These are phyloP conservation scores for Peronosclerospora sorghi DNA, from an alignment of 352 stramenopile species.

Conservation along the genomic window DNA sequence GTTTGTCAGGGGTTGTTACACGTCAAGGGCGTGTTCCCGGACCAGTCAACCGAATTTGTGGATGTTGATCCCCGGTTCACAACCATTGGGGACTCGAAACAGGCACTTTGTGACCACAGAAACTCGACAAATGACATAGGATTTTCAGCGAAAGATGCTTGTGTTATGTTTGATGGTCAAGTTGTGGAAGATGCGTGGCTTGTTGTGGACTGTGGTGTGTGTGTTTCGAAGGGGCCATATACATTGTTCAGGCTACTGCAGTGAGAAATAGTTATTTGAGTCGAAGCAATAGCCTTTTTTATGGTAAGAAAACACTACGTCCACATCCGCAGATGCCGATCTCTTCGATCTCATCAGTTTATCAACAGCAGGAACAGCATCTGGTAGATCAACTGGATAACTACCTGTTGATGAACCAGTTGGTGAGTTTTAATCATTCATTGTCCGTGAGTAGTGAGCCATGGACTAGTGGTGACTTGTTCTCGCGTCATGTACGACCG, in stretches of 20 bases:
- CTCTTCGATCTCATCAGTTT: no score
- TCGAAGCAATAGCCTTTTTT: no score
- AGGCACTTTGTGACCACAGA: no score
- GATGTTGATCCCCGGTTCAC: no score
- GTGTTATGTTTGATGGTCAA: no score
- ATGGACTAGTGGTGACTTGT: slow-evolving; percentile 18
- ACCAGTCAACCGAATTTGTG: no score
- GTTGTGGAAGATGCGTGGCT: no score
- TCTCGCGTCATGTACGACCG: slow-evolving; percentile 50
- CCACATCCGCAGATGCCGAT: no score
- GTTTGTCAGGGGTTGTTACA: slow-evolving; percentile 51
- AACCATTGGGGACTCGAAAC: no score
- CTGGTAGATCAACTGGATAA: slow-evolving; percentile 8
- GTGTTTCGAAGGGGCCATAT: slow-evolving; percentile 51
- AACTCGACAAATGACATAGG: slow-evolving; percentile 31
- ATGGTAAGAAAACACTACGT: no score
- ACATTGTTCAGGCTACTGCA: slow-evolving; percentile 40
- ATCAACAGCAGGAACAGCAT: slow-evolving; percentile 17
- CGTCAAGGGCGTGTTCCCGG: slow-evolving; percentile 75
- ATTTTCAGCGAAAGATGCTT: no score
- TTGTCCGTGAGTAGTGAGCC: slow-evolving; percentile 12
- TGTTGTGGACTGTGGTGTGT: slow-evolving; percentile 74
- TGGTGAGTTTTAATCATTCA: slow-evolving; percentile 28
- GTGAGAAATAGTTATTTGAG: no score
- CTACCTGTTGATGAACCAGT: slow-evolving; percentile 31